Evolutionary conservation across 2,329 filamentous ascomycete genomes (phyloP), one percentile per base, ranked within the genome.

Genomic region (Exophiala sideris): DNA sequence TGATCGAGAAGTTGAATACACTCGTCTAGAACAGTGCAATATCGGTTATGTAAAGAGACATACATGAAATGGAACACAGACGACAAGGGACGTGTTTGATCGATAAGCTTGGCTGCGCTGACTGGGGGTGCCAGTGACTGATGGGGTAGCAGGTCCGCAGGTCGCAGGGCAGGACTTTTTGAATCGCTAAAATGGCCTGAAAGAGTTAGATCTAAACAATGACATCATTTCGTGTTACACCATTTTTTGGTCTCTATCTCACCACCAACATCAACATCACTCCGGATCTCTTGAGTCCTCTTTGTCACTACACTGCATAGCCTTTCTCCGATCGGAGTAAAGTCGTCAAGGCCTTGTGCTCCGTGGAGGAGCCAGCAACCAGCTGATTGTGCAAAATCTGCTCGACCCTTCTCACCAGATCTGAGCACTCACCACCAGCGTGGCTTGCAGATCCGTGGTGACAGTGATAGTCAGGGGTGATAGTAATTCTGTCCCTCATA

Each of bases 141-240:
- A 32, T 14, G 48, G 48, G n/a, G 32, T 24, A n/a, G n/a, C n/a
- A n/a, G n/a, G n/a, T n/a, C n/a, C 18, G 18, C 45, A 36, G 35
- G 35, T 39, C 45, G 45, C 29, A 35, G 18, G 29, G 34, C 45
- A n/a, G 16, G 41, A 16, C 14, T 20, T 36, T 11, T 14, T 21
- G 35, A 45, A 16, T 21, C 33, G n/a, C n/a, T 6, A 44, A 44
- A 24, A n/a, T 20, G 29, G 21, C 24, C n/a, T 10, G 20, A 45
- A 48, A 20, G 45, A 52, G 57, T 60, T 60, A 60, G 51, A 57
- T 55, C 54, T 33, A 60, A 60, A 60, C 57, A 60, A 60, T 60
- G 57, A 57, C 51, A 48, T 52, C 51, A 34, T 16, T n/a, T 10
- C 12, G 24, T 32, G 11, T 24, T n/a, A 44, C 35, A 38, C 14